Percentiles rank a stretch among this genome's conserved stretches.
Conservation (phyloP, 148 eudicot species). For the Rheum nobile region DNA sequence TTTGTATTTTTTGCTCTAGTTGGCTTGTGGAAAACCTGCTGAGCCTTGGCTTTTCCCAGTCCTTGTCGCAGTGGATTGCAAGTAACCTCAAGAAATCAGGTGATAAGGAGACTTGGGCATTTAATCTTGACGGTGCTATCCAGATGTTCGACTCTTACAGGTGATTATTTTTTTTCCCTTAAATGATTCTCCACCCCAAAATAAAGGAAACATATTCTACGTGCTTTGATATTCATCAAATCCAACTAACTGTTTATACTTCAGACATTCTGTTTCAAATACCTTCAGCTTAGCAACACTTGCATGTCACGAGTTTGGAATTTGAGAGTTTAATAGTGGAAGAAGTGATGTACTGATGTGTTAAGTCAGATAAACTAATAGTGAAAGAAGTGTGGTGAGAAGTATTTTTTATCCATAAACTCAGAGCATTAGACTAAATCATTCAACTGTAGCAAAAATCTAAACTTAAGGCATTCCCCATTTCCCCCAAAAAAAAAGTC, state of each 20-base stretch:
- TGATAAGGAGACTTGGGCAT: constrained; percentile 66
- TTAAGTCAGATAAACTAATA: too few relatives aligned
- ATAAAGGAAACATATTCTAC: not conserved
- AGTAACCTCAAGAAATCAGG: constrained; percentile 74
- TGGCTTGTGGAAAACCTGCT: constrained; percentile 96
- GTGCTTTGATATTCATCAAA: not conserved
- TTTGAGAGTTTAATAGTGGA: too few relatives aligned
- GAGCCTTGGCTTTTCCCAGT: constrained; percentile 79
- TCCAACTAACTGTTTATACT: not conserved
- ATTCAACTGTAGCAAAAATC: not conserved
- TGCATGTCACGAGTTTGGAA: not conserved
- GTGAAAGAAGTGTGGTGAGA: too few relatives aligned
- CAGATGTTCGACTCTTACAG: constrained; percentile 94
- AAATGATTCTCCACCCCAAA: not conserved
- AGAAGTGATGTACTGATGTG: too few relatives aligned
- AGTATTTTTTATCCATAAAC: too few relatives aligned
- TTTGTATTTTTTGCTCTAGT: constrained; percentile 22
- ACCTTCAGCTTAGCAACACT: not conserved
- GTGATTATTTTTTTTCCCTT: constrained; percentile 14
- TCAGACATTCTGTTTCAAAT: not conserved
- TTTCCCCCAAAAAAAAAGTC: not conserved
- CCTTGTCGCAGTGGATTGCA: constrained; percentile 87
- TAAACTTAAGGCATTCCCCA: not conserved
- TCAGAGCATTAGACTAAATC: too few relatives aligned
- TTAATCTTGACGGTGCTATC: constrained; percentile 82